phyloP scores from a whole-genome alignment of 345 rosid genomes.

The Sonneratia caseolaris region DNA sequence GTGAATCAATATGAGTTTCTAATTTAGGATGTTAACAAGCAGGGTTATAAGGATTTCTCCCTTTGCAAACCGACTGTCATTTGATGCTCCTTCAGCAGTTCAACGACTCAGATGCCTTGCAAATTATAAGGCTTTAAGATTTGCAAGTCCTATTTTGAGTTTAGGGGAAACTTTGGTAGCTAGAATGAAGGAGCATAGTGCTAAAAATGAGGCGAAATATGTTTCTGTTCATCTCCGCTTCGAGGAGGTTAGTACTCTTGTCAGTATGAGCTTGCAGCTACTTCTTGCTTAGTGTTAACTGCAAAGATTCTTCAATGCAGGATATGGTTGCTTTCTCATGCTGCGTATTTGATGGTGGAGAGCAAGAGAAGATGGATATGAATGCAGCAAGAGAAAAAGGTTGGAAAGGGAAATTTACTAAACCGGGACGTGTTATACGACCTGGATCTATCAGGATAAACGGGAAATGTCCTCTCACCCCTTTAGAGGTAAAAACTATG shows the following conservation, averaged over 20 bases:
- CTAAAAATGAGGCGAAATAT: conserved; percentile 63
- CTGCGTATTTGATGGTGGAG: conserved; percentile 95
- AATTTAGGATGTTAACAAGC: conserved; percentile 14
- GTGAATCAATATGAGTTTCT: neutral
- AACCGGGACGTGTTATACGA: conserved; percentile 90
- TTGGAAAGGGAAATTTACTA: conserved; percentile 97
- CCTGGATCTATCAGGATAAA: conserved; percentile 96
- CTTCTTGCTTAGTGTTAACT: neutral
- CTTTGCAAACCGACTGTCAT: conserved; percentile 93
- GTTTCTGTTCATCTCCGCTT: conserved; percentile 97
- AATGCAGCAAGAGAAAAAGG: conserved; percentile 90
- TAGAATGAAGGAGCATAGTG: conserved; percentile 92
- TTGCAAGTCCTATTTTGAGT: conserved; percentile 61
- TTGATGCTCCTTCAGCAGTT: conserved; percentile 87
- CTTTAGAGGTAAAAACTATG: conserved; percentile 60
- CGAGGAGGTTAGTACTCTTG: conserved; percentile 68
- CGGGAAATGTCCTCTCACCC: conserved; percentile 97
- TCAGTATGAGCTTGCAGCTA: neutral
- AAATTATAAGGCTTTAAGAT: conserved; percentile 80
- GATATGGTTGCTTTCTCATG: conserved; percentile 99
- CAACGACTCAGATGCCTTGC: conserved; percentile 92
- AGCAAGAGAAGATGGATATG: conserved; percentile 80
- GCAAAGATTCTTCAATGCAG: conserved; percentile 21
- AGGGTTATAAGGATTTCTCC: conserved; percentile 98
- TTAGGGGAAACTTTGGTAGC: conserved; percentile 79